Percentiles rank a stretch among this genome's conserved stretches.
Conservation (phyloP, 768 basidiomycete species). For the Artomyces pyxidatus region DNA sequence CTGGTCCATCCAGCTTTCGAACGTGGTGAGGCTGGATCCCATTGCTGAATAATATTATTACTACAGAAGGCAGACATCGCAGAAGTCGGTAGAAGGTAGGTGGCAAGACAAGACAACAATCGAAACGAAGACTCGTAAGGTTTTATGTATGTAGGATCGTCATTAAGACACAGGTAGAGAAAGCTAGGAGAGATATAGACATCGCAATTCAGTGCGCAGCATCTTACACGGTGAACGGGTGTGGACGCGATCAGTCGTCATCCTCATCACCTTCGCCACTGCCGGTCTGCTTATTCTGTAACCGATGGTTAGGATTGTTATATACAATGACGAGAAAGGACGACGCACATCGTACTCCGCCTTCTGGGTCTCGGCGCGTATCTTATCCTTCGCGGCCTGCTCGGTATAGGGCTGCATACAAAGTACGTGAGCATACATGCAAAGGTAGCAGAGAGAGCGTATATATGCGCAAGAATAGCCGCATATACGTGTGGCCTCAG, state of each 20-base stretch:
- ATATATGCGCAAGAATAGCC: constrained; percentile 1
- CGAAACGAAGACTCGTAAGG: no score
- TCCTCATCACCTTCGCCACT: constrained; percentile 35
- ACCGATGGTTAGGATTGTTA: background rate
- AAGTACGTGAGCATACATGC: constrained; percentile 3
- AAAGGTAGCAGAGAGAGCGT: constrained; percentile 1
- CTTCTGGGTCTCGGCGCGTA: constrained; percentile 79
- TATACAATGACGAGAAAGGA: background rate
- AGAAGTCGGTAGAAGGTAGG: no score
- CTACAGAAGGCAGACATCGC: no score
- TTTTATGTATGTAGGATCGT: no score
- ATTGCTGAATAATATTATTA: background rate
- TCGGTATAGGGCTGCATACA: constrained; percentile 72
- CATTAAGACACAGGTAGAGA: no score
- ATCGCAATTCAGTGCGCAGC: no score
- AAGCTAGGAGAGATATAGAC: no score
- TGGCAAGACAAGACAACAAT: no score
- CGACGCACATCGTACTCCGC: constrained; percentile 31
- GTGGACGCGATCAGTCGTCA: no score
- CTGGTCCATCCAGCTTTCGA: background rate
- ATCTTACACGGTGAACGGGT: no score
- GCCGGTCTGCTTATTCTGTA: constrained; percentile 30
- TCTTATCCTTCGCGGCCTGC: constrained; percentile 81
- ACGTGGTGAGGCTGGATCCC: background rate
- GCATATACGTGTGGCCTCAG: background rate